Base-by-base conservation (phyloP, 352 stramenopile species). In the Nothophytophthora sp. region DNA sequence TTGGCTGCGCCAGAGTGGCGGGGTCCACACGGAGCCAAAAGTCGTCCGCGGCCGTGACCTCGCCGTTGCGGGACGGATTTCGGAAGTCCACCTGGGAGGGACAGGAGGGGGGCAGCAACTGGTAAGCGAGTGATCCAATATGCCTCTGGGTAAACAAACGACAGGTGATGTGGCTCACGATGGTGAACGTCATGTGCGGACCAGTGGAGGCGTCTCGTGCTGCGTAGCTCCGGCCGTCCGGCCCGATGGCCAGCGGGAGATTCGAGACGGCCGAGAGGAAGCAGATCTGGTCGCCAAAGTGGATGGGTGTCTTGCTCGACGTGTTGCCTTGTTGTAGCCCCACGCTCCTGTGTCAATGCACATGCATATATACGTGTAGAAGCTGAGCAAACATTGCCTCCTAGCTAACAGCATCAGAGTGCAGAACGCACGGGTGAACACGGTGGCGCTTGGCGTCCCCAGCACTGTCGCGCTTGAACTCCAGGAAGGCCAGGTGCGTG, bases 261-360 rank as follows among this genome's bases (percentile, higher is more conserved):
- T 85, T 39, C 12, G 63, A 72, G 13, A 46, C 44, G 8, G 60
- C 43, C 12, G 76, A 88, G 19, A 90, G 54, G 19, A 90, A 51
- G 38, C 76, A 86, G 39, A 90, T 69, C 29, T 72, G 55, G 40
- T 90, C 79, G 11, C 79, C 79, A 43, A 76, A 90, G 53, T 70
- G 71, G 15, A 88, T 64, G 0, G 79, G 76, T 23, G 58, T 69
- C 37, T 70, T 74, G 19, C 49, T 70, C 7, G 59, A 49, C n/a
- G 71, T 70, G 53, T 90, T 89, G 19, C 75, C 60, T 15, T 71
- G 59, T 11, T 78, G 51, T 0, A 74, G 40, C 1, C 65, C 61
- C 13, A 60, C 45, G 45, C 45, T 65, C 49, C 61, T 78, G 37
- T 39, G 24, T 24, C 32, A 47, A 5, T 18, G 36, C 22, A 20